Base-by-base conservation (phyloP, 805 yeast genomes). In the Yarrowia alimentaria region DNA sequence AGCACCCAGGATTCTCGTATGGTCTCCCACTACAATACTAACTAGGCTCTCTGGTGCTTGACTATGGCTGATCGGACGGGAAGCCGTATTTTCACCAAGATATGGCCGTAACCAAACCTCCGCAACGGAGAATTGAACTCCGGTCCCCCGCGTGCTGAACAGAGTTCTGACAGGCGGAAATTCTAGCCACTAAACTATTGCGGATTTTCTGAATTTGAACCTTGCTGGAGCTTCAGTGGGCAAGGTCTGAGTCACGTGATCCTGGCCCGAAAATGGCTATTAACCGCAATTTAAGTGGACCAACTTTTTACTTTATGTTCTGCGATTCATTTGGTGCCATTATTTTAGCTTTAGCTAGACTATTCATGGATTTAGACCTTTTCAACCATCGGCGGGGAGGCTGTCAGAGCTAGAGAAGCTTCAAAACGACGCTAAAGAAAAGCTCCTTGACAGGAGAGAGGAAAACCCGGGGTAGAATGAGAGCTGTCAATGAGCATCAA, bases 111-210 rank as follows among this genome's bases (percentile, higher is more conserved):
- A 37, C 43, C 43, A 24, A 37, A 37, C 11, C 43, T 37, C 43
- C 43, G 43, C 43, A 37, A 37, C 43, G 43, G 43, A 37, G 43
- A 37, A 37, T 37, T 37, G 43, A 37, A 37, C 43, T 37, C 43
- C 43, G 43, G 43, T 37, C 43, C 43, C 43, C 43, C 43, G 43
- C 43, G 43, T 37, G 43, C 43, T 37, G 43, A 8, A 37, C 30
- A n/a, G n/a, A n/a, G n/a, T n/a, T n/a, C 55, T 64, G 67, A 64
- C 68, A 64, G 66, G 66, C 68, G 68, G 66, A 59, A 59, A 64
- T 64, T 64, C 68, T 64, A 62, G 66, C 68, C 68, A 64, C 66
- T 64, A 64, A 64, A 64, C 68, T 64, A 64, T 64, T 61, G 35
- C 50, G 50, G 50, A 42, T 18, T 1, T 21, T 20, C 4, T 12